These are phyloP conservation scores for Priceomyces medius DNA, from an alignment of 805 yeast species.

Conservation along the genomic window DNA sequence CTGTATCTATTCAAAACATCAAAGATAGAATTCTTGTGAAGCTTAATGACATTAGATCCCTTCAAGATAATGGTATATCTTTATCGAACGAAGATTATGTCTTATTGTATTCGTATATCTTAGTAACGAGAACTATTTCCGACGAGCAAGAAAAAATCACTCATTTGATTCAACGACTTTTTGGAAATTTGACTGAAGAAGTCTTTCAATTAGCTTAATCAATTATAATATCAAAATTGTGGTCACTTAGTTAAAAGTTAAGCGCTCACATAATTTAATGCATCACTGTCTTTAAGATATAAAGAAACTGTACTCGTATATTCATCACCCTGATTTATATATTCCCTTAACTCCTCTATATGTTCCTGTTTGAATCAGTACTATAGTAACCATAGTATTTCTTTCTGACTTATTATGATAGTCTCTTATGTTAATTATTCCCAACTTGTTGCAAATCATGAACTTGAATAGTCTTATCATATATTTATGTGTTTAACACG, in stretches of 20 bases:
- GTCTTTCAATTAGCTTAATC: slow-evolving; percentile 47
- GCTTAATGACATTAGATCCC: slow-evolving; percentile 55
- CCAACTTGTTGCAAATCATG: background rate
- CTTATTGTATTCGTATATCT: slow-evolving; percentile 67
- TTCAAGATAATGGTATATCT: slow-evolving; percentile 13
- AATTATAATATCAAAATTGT: too few relatives aligned
- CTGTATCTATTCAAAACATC: slow-evolving; percentile 76
- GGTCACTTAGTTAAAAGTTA: too few relatives aligned
- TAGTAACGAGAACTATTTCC: slow-evolving; percentile 67
- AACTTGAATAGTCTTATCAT: too few relatives aligned
- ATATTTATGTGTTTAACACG: too few relatives aligned
- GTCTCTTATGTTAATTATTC: too few relatives aligned
- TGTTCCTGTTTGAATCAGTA: too few relatives aligned
- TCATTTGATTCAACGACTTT: slow-evolving; percentile 52
- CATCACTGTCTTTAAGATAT: too few relatives aligned
- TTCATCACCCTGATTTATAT: too few relatives aligned
- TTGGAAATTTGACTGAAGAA: slow-evolving; percentile 67
- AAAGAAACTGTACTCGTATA: too few relatives aligned
- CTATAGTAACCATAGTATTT: background rate
- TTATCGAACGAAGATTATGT: slow-evolving; percentile 72
- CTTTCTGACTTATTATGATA: too few relatives aligned
- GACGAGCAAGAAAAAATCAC: slow-evolving; percentile 63
- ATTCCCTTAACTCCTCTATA: too few relatives aligned
- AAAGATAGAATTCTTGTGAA: slow-evolving; percentile 66
- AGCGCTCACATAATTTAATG: too few relatives aligned